phyloP scores from a whole-genome alignment of 1,284 basidiomycete species.

The Rhodotorula mucilaginosa region DNA sequence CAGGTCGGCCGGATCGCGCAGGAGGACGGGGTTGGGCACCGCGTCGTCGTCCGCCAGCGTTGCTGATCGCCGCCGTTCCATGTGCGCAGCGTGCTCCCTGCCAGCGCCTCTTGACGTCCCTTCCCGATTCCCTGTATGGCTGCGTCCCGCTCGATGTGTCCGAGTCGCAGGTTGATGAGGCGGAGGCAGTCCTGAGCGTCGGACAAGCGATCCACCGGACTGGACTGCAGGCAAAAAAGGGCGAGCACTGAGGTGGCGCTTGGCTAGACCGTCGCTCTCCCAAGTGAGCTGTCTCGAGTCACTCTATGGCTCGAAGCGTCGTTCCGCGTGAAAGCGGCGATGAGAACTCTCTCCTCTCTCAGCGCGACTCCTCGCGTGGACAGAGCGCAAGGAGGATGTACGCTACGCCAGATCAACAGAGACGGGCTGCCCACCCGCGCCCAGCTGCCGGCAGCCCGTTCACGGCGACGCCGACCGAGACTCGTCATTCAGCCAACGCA shows the following conservation, averaged over 20 bases:
- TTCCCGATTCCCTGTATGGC: too few species aligned
- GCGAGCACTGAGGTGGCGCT: background rate
- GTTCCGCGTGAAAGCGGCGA: too few species aligned
- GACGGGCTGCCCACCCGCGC: background rate
- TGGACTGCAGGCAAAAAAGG: background rate
- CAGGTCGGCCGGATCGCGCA: conserved; percentile 8
- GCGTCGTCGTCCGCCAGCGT: background rate
- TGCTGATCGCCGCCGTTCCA: too few species aligned
- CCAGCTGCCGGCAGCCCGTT: background rate
- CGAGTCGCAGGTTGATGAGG: too few species aligned
- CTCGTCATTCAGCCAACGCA: background rate
- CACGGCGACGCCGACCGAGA: background rate
- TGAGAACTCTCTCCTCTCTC: too few species aligned
- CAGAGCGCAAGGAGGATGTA: background rate
- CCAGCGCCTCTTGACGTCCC: too few species aligned
- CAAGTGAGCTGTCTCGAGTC: background rate
- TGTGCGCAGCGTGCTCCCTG: too few species aligned
- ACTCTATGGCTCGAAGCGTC: too few species aligned
- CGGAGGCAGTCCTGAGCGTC: too few species aligned
- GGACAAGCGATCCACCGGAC: background rate
- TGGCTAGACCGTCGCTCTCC: background rate
- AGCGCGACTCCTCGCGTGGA: too few species aligned
- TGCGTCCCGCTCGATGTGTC: too few species aligned
- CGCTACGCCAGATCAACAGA: background rate
- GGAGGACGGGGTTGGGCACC: background rate